A percentile compares a stretch with the other conserved stretches of the same genome.
Conservation (phyloP, 2,329 filamentous ascomycete species). For the Exophiala sideris region DNA sequence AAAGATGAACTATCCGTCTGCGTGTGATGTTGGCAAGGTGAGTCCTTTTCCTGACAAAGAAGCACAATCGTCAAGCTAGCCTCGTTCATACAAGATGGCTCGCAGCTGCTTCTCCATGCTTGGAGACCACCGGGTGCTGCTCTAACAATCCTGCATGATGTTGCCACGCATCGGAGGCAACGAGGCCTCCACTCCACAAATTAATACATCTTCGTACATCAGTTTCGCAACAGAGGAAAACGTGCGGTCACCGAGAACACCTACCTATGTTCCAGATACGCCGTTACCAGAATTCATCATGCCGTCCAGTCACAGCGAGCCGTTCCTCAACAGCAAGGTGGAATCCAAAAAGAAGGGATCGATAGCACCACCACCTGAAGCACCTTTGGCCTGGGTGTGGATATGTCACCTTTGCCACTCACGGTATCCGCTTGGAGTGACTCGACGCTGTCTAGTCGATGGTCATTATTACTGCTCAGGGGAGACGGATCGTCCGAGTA, state of each 20-base stretch:
- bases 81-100: no score
- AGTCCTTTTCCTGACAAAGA: no score
- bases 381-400: constrained; percentile 47
- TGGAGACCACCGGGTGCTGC: background rate
- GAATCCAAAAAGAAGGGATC: background rate
- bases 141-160: background rate
- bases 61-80: no score
- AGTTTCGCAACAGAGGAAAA: constrained; percentile 10
- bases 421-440: constrained; percentile 48
- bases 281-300: background rate
- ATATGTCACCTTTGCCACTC: constrained; percentile 51
- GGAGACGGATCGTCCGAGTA: constrained; percentile 19
- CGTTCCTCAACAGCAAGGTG: background rate
- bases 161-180: background rate
- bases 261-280: constrained; percentile 19
- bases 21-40: no score
- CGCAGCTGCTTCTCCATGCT: no score
- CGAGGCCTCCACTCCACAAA: background rate
- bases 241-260: constrained; percentile 22
- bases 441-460: constrained; percentile 52
- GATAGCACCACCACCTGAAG: constrained; percentile 14
- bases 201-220: constrained; percentile 9
- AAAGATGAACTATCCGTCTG: no score
- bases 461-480: constrained; percentile 55
- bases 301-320: constrained; percentile 17